phyloP scores from a whole-genome alignment of 495 filamentous ascomycete species.

The Lasiosphaeris hirsuta region DNA sequence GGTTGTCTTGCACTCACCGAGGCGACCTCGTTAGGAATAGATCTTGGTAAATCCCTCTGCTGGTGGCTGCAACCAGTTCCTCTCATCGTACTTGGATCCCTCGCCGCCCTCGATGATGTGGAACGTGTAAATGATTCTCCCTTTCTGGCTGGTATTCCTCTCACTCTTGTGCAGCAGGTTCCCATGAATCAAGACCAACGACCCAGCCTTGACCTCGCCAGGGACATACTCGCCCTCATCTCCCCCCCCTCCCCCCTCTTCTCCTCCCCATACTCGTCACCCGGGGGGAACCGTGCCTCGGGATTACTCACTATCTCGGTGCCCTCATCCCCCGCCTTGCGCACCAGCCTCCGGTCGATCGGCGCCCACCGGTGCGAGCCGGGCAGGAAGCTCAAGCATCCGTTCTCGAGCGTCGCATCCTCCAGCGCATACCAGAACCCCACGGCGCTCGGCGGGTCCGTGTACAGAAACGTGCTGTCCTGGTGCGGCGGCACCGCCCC shows the following conservation, averaged over 20 bases:
- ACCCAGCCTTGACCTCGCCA: constrained; percentile 80
- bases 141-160: constrained; percentile 77
- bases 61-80: constrained; percentile 91
- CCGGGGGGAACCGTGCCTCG: constrained; percentile 39
- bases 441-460: constrained; percentile 82
- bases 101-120: constrained; percentile 86
- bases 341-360: constrained; percentile 70
- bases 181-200: constrained; percentile 90
- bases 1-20: no score
- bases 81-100: constrained; percentile 68
- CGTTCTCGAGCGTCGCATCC: constrained; percentile 80
- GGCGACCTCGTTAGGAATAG: no score
- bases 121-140: constrained; percentile 95
- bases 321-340: constrained; percentile 46
- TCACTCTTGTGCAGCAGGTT: constrained; percentile 96
- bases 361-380: constrained; percentile 70
- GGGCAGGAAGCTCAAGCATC: constrained; percentile 77
- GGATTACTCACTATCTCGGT: constrained; percentile 52
- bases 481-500: constrained; percentile 84
- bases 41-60: constrained; percentile 66
- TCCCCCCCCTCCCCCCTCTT: constrained; percentile 31
- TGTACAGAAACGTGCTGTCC: constrained; percentile 90
- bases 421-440: constrained; percentile 96
- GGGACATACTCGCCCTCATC: constrained; percentile 62
- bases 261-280: constrained; percentile 39